phyloP scores from a whole-genome alignment of 495 filamentous ascomycete species.

The Aspergillus ellipticus region DNA sequence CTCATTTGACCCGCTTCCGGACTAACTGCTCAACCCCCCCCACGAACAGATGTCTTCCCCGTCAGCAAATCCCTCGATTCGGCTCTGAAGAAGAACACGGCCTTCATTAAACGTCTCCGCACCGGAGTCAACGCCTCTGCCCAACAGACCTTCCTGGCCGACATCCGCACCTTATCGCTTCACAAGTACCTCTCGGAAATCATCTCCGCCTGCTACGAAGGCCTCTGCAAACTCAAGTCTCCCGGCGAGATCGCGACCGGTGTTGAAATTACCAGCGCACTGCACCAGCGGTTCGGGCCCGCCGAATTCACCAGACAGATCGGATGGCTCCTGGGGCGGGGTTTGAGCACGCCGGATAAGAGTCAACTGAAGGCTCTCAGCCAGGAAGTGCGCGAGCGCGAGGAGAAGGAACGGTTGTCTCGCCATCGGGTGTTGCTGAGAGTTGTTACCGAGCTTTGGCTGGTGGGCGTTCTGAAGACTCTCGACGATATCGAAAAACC shows the following conservation, averaged over 20 bases:
- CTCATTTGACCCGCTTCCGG: constrained; percentile 5
- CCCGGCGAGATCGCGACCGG: constrained; percentile 86
- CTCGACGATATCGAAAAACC: constrained; percentile 84
- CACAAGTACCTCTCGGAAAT: constrained; percentile 98
- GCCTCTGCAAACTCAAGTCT: constrained; percentile 84
- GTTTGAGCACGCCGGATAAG: constrained; percentile 89
- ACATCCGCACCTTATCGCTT: constrained; percentile 87
- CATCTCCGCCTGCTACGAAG: constrained; percentile 96
- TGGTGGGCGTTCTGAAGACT: constrained; percentile 81
- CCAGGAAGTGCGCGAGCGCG: constrained; percentile 81
- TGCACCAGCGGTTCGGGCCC: constrained; percentile 95
- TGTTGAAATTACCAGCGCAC: constrained; percentile 86
- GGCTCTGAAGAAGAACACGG: constrained; percentile 97
- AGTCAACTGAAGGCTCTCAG: constrained; percentile 72
- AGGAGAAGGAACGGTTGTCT: constrained; percentile 88
- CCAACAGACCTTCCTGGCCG: constrained; percentile 78
- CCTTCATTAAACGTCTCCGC: constrained; percentile 94
- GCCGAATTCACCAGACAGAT: constrained; percentile 86
- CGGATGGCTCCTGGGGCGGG: constrained; percentile 89
- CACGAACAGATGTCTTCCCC: constrained; percentile 70
- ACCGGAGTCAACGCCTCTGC: constrained; percentile 80
- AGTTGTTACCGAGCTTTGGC: constrained; percentile 94
- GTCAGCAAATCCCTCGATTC: constrained; percentile 84
- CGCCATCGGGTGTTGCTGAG: constrained; percentile 83
- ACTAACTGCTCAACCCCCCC: background rate